Evolutionary conservation across 768 basidiomycete species (phyloP).

Genomic region (Boletus patriciae): DNA sequence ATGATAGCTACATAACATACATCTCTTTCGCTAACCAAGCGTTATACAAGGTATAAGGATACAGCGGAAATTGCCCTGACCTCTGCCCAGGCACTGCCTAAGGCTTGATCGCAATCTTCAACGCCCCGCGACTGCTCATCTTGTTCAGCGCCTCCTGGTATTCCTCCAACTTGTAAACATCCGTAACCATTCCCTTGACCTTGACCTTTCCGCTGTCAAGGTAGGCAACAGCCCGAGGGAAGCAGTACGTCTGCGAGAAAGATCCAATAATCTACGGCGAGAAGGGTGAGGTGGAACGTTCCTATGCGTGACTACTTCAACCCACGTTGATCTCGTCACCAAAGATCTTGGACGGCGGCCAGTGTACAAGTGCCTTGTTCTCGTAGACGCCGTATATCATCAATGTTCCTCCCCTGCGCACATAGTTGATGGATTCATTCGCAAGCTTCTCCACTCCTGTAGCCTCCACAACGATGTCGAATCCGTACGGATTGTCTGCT

Average conservation of each 20-base stretch:
- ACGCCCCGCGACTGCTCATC: conserved; percentile 61
- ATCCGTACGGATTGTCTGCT: conserved; percentile 81
- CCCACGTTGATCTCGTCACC: conserved; percentile 64
- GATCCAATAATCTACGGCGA: conserved; percentile 76
- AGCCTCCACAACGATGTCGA: conserved; percentile 82
- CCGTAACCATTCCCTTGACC: conserved; percentile 77
- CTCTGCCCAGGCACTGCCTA: conserved; percentile 20
- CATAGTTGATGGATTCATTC: conserved; percentile 88
- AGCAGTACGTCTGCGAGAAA: conserved; percentile 86
- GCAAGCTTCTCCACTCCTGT: conserved; percentile 85
- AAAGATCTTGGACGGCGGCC: conserved; percentile 84
- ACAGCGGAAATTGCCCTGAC: conserved; percentile 2
- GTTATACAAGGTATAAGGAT: conserved; percentile 24
- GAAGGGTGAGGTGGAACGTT: not conserved
- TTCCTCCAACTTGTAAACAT: conserved; percentile 65
- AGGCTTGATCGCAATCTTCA: conserved; percentile 64
- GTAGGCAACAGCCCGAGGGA: conserved; percentile 88
- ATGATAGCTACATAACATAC: not conserved
- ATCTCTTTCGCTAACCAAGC: not conserved
- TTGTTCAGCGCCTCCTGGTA: conserved; percentile 72
- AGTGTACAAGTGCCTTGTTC: conserved; percentile 79
- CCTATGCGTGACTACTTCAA: not conserved
- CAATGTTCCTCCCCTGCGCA: conserved; percentile 78
- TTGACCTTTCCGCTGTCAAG: conserved; percentile 84
- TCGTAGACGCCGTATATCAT: conserved; percentile 92